Base-by-base conservation (phyloP, 1,284 basidiomycete genomes). In the Hypsizygus ulmarius region DNA sequence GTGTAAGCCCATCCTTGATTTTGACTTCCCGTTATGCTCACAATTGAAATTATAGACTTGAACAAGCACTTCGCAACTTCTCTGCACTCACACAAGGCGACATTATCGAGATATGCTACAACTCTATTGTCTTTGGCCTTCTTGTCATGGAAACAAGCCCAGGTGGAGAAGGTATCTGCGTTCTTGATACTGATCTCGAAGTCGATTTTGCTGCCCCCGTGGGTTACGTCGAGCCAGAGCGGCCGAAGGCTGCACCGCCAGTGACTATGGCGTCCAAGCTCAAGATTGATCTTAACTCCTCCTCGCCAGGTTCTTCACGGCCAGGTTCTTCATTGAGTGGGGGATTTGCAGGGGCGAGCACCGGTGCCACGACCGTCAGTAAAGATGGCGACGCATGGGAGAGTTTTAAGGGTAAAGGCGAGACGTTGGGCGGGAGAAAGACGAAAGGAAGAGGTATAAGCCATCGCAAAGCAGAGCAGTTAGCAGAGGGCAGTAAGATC, bases 201-300 rank as follows among this genome's bases (percentile, higher is more conserved):
- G 91, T 93, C 45, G 87, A 90, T 62, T 90, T 90, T 57, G 88
- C 87, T 12, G 64, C 87, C 1, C 84, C 86, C 9, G 77, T 87
- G 14, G 86, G 85, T 29, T 89, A 87, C 58, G 90, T 96, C 16
- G 97, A 99, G 66, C 97, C 96, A 0, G 85, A 92, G 55, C 81
- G 88, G 34, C 87, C 88, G 5, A 90, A 90, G 45, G 79, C 89
- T 1, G 81, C 84, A 1, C 86, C 94, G 1, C 84, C 87, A 7
- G 69, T 90, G 7, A 98, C 95, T 1, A 98, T 99, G 96, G 95
- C 96, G 0, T 90, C 90, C 44, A 98, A 97, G 70, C 81, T 98
- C 47, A 94, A 94, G 65, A 98, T 99, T 53, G 93, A 99, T 63
- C 71, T 94, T 18, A 84, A 85, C 54, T 86, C 84, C 1, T 84